Percentiles rank a stretch among this genome's conserved stretches.
Conservation (phyloP, 1,284 basidiomycete genomes). For the Cystobasidium sp. region DNA sequence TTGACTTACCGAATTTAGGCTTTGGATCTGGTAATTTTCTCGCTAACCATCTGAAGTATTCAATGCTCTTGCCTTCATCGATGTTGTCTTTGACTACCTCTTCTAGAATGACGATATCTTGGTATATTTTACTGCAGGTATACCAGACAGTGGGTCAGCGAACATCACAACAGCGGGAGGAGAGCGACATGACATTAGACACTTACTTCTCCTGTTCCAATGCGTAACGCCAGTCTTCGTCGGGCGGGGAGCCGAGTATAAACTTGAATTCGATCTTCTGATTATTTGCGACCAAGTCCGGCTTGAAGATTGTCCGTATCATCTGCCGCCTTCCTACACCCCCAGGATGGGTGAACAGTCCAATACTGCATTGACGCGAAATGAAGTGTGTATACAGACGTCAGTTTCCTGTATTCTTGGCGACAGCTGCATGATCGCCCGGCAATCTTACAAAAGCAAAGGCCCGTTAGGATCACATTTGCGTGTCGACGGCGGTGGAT, state of each 20-base stretch:
- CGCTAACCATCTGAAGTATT: conserved; percentile 40
- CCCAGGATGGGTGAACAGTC: conserved; percentile 32
- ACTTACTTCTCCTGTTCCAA: conserved; percentile 35
- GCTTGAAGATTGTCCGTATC: conserved; percentile 35
- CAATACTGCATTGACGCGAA: conserved; percentile 10
- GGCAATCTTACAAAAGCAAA: conserved; percentile 21
- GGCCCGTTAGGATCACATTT: conserved; percentile 34
- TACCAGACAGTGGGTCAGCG: background rate
- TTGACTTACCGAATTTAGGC: conserved; percentile 33
- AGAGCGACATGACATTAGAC: background rate
- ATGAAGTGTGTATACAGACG: background rate
- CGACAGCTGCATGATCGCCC: background rate
- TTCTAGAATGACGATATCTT: conserved; percentile 36
- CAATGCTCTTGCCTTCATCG: conserved; percentile 39
- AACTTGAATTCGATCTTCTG: conserved; percentile 39
- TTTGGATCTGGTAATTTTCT: conserved; percentile 22
- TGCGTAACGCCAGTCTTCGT: conserved; percentile 37
- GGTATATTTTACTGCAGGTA: conserved; percentile 19
- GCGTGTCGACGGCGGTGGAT: conserved; percentile 33
- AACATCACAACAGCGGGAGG: background rate
- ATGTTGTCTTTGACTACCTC: conserved; percentile 39
- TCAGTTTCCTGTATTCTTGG: background rate
- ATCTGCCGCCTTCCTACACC: conserved; percentile 32
- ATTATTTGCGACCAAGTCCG: conserved; percentile 26
- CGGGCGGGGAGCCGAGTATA: conserved; percentile 27